These are phyloP conservation scores for Saccharomycopsis sp. DNA, from an alignment of 805 yeast genomes.

Conservation along the genomic window DNA sequence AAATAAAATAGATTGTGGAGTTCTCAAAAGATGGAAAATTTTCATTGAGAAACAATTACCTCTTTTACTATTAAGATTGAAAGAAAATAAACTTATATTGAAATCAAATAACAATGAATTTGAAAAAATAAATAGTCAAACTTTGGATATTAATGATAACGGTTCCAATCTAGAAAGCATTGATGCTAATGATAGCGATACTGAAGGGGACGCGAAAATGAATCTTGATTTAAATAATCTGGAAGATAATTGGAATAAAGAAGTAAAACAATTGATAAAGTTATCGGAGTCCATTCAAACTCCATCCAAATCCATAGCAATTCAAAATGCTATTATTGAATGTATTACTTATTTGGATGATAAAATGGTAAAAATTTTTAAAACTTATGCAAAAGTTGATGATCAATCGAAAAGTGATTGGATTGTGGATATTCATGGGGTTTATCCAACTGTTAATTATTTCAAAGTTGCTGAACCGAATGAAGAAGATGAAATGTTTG, in stretches of 20 bases:
- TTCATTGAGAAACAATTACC: slow-evolving; percentile 40
- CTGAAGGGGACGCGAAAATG: no score
- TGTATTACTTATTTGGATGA: slow-evolving; percentile 27
- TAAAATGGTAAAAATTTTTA: slow-evolving; percentile 24
- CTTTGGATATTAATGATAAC: no score
- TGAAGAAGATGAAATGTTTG: slow-evolving; percentile 38
- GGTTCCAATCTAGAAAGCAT: no score
- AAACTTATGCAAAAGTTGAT: slow-evolving; percentile 16
- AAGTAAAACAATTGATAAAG: no score
- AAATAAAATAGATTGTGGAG: slow-evolving; percentile 1
- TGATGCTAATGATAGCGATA: no score
- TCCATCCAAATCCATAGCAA: slow-evolving; percentile 1
- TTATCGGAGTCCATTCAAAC: not conserved
- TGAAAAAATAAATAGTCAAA: not conserved
- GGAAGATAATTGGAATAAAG: not conserved
- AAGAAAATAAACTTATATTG: not conserved
- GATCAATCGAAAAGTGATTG: slow-evolving; percentile 21
- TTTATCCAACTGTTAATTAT: slow-evolving; percentile 24
- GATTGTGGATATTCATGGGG: slow-evolving; percentile 22
- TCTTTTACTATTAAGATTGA: slow-evolving; percentile 24
- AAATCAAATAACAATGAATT: not conserved
- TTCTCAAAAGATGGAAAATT: slow-evolving; percentile 31
- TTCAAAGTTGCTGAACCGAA: slow-evolving; percentile 26
- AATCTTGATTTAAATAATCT: not conserved
- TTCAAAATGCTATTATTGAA: slow-evolving; percentile 12